Evolutionary conservation across 352 stramenopile species (phyloP).

Genomic region (Phytopythium aichiense): DNA sequence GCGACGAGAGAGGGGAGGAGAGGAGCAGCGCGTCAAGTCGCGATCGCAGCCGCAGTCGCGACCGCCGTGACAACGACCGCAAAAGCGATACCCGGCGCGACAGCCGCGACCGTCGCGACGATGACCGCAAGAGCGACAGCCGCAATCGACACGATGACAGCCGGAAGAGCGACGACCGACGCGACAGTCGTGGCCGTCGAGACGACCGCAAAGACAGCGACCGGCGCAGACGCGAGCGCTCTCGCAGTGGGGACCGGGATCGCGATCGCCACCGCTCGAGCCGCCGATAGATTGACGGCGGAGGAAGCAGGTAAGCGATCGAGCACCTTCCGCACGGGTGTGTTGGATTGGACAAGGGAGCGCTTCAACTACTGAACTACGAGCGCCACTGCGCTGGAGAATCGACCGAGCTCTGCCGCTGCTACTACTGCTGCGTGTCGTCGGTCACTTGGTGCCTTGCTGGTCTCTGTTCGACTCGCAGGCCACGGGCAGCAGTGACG

Average conservation of each 20-base stretch:
- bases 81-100: neutral
- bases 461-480: slow-evolving; percentile 14
- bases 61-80: slow-evolving; percentile 7
- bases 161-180: neutral
- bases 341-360: slow-evolving; percentile 1
- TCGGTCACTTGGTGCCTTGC: neutral
- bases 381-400: neutral
- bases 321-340: neutral
- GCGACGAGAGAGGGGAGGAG: neutral
- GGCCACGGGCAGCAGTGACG: slow-evolving; percentile 43
- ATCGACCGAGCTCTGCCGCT: neutral
- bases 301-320: neutral
- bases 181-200: neutral
- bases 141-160: slow-evolving; percentile 7
- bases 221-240: slow-evolving; percentile 4
- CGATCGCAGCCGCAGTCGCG: slow-evolving; percentile 12
- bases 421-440: neutral
- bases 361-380: neutral
- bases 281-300: slow-evolving; percentile 1
- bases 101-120: slow-evolving; percentile 14
- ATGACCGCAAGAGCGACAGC: slow-evolving; percentile 12
- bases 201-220: slow-evolving; percentile 4
- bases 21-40: slow-evolving; percentile 7
- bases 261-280: slow-evolving; percentile 20
- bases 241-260: slow-evolving; percentile 21